These are phyloP conservation scores for Picea engelmannii DNA, from an alignment of 83 land plant genomes.

Conservation along the genomic window DNA sequence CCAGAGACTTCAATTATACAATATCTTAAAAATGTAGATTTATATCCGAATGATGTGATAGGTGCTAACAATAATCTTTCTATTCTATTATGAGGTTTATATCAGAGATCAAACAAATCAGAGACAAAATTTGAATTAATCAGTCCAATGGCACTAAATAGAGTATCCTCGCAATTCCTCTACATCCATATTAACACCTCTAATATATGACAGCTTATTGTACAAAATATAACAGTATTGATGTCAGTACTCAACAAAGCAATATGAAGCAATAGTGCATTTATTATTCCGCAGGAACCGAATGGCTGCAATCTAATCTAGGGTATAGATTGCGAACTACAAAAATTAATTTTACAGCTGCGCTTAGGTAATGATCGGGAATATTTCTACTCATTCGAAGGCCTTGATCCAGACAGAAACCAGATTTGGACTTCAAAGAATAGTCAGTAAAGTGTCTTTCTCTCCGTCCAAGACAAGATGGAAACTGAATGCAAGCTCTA, in stretches of 20 bases:
- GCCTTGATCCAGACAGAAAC: slow-evolving; percentile 11
- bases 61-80: too few relatives aligned
- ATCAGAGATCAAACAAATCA: too few relatives aligned
- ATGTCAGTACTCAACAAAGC: not conserved
- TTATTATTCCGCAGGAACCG: not conserved
- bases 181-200: not conserved
- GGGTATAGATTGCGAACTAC: not conserved
- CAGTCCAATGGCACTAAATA: not conserved
- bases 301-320: slow-evolving; percentile 13
- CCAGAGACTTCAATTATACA: too few relatives aligned
- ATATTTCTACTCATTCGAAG: slow-evolving; percentile 12
- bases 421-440: slow-evolving; percentile 13
- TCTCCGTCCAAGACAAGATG: slow-evolving; percentile 9
- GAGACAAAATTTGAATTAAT: not conserved
- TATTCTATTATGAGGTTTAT: too few relatives aligned
- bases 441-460: not conserved
- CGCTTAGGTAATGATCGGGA: slow-evolving; percentile 18
- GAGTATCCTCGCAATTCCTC: not conserved
- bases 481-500: slow-evolving; percentile 9
- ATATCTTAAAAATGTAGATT: too few relatives aligned
- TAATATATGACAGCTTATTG: not conserved
- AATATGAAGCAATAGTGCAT: not conserved
- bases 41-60: too few relatives aligned
- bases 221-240: not conserved
- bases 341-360: slow-evolving; percentile 17